Conservation (phyloP, 495 filamentous ascomycete genomes). For the Penicillium manginii region DNA sequence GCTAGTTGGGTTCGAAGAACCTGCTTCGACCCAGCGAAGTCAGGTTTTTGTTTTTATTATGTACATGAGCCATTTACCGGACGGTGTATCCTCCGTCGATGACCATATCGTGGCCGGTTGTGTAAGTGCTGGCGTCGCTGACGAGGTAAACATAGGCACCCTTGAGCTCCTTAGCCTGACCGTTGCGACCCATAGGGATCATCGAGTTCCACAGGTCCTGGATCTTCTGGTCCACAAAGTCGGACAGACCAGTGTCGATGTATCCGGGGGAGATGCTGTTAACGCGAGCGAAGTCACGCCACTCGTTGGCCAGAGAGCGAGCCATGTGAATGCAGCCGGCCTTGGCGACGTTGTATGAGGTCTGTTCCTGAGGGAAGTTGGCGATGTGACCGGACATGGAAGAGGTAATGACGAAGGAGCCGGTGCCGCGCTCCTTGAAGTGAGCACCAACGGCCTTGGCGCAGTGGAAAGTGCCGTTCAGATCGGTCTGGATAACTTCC, state of each 20-base stretch:
- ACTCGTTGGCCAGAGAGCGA: constrained; percentile 70
- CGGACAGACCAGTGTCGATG: constrained; percentile 77
- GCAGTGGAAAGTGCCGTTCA: constrained; percentile 70
- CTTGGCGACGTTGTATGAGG: constrained; percentile 81
- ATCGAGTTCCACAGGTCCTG: constrained; percentile 73
- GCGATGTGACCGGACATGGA: constrained; percentile 75
- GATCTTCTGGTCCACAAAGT: constrained; percentile 71
- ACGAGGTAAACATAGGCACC: constrained; percentile 79
- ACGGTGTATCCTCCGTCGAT: constrained; percentile 69
- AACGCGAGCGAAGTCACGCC: constrained; percentile 76
- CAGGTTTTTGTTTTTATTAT: constrained; percentile 4
- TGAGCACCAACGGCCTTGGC: constrained; percentile 67
- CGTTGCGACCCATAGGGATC: constrained; percentile 77
- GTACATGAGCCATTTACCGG: constrained; percentile 35
- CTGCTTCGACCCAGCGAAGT: constrained; percentile 1
- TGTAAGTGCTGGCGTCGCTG: constrained; percentile 80
- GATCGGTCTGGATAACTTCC: constrained; percentile 67
- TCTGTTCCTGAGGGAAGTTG: constrained; percentile 80
- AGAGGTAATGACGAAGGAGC: constrained; percentile 66
- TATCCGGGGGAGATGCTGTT: constrained; percentile 78
- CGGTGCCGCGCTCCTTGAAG: constrained; percentile 64
- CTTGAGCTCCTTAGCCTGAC: constrained; percentile 81
- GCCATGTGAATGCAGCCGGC: constrained; percentile 61
- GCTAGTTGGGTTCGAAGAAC: constrained; percentile 2
- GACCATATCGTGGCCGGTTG: constrained; percentile 76